Conservation (phyloP, 345 rosid genomes). For the Arabidopsis suecica region DNA sequence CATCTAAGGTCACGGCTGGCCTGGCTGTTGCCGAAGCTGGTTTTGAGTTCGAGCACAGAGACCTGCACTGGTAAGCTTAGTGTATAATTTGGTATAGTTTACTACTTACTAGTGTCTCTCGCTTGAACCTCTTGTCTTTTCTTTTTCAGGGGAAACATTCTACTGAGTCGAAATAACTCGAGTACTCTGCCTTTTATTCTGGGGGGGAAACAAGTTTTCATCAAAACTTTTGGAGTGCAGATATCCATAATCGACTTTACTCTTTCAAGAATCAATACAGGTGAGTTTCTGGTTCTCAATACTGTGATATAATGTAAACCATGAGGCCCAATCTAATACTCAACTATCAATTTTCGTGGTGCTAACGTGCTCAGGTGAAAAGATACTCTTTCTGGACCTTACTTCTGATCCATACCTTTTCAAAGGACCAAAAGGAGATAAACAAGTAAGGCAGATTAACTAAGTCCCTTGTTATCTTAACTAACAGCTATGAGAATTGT, state of each 20-base stretch:
- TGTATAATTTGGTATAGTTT: slow-evolving; percentile 26
- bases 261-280: slow-evolving; percentile 88
- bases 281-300: slow-evolving; percentile 46
- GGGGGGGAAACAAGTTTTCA: slow-evolving; percentile 61
- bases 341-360: slow-evolving; percentile 9
- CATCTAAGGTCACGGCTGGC: slow-evolving; percentile 80
- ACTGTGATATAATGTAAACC: slow-evolving; percentile 8
- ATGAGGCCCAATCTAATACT: not conserved
- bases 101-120: slow-evolving; percentile 12
- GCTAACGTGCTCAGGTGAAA: slow-evolving; percentile 60
- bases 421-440: slow-evolving; percentile 91
- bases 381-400: slow-evolving; percentile 82
- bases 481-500: not conserved
- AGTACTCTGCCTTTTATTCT: slow-evolving; percentile 53
- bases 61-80: slow-evolving; percentile 76
- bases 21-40: slow-evolving; percentile 95
- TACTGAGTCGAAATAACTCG: slow-evolving; percentile 72
- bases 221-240: slow-evolving; percentile 65
- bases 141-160: slow-evolving; percentile 82
- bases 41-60: slow-evolving; percentile 93
- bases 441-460: slow-evolving; percentile 59
- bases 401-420: slow-evolving; percentile 88
- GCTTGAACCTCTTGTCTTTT: slow-evolving; percentile 30
- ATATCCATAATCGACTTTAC: slow-evolving; percentile 91
- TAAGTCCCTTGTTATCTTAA: not conserved